Conservation (phyloP, 148 eudicot species). For the Vaccinium macrocarpon region DNA sequence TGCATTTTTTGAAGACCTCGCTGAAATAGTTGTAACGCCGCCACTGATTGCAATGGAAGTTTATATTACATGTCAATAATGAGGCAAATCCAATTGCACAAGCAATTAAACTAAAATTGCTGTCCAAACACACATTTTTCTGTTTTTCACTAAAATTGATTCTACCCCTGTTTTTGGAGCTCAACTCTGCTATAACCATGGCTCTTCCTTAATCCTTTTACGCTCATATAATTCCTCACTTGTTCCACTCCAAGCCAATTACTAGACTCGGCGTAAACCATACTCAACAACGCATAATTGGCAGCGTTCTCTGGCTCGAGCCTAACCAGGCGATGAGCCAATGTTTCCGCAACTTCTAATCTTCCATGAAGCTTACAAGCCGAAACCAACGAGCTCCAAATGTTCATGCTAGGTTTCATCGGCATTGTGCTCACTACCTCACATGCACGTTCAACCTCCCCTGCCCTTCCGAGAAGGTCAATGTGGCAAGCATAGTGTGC, state of each 20-base stretch:
- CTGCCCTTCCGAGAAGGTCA: conserved; percentile 52
- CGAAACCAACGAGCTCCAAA: conserved; percentile 49
- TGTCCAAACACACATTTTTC: background rate
- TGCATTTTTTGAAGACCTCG: too few relatives aligned
- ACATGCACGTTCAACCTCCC: conserved; percentile 44
- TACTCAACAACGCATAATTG: conserved; percentile 36
- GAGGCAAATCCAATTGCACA: background rate
- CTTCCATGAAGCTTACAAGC: conserved; percentile 49
- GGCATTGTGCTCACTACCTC: conserved; percentile 42
- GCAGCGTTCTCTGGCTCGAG: conserved; percentile 47
- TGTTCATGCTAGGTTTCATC: conserved; percentile 31
- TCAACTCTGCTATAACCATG: conserved; percentile 40
- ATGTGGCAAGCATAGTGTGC: conserved; percentile 52
- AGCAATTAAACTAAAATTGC: background rate
- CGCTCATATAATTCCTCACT: conserved; percentile 34
- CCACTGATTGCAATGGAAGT: background rate
- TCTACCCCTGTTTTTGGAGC: conserved; percentile 12
- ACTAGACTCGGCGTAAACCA: conserved; percentile 41
- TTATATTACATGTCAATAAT: background rate
- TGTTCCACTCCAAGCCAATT: conserved; percentile 46
- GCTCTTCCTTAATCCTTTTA: conserved; percentile 29
- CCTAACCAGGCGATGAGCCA: conserved; percentile 31
- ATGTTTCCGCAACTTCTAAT: conserved; percentile 35
- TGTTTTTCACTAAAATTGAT: background rate
- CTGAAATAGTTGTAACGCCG: too few relatives aligned